phyloP scores from a whole-genome alignment of 2,329 filamentous ascomycete genomes.

The Colletotrichum lini region DNA sequence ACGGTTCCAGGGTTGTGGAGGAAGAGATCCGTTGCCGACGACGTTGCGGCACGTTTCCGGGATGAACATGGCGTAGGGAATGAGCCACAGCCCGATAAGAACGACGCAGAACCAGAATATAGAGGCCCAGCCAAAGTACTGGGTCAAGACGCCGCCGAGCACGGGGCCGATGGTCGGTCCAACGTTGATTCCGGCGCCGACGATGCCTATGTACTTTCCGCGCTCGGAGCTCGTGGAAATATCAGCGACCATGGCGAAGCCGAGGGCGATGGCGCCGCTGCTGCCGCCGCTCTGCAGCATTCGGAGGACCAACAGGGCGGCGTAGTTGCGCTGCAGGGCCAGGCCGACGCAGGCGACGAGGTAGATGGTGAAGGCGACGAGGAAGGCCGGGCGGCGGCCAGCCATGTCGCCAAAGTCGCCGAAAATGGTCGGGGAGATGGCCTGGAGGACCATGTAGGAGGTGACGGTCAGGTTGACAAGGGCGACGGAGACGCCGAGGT shows the following conservation, averaged over 20 bases:
- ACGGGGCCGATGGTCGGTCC: slow-evolving; percentile 71
- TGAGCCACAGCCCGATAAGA: slow-evolving; percentile 62
- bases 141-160: slow-evolving; percentile 73
- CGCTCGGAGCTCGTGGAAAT: slow-evolving; percentile 78
- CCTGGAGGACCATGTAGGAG: slow-evolving; percentile 76
- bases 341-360: slow-evolving; percentile 72
- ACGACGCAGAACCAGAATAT: slow-evolving; percentile 80
- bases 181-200: slow-evolving; percentile 71
- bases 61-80: slow-evolving; percentile 69
- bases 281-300: slow-evolving; percentile 76
- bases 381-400: slow-evolving; percentile 73
- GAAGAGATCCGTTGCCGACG: slow-evolving; percentile 74
- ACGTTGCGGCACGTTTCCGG: slow-evolving; percentile 73
- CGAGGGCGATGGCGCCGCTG: slow-evolving; percentile 79
- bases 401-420: slow-evolving; percentile 74
- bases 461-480: slow-evolving; percentile 68
- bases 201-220: slow-evolving; percentile 80
- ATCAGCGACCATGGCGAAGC: slow-evolving; percentile 80
- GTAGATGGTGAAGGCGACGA: slow-evolving; percentile 71
- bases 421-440: slow-evolving; percentile 71
- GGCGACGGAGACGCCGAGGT: slow-evolving; percentile 55
- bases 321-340: slow-evolving; percentile 70
- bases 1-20: slow-evolving; percentile 71
- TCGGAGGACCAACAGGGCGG: slow-evolving; percentile 71
- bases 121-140: slow-evolving; percentile 77